Evolutionary conservation across 768 basidiomycete genomes (phyloP).

Genomic region (Saitozyma sp.): DNA sequence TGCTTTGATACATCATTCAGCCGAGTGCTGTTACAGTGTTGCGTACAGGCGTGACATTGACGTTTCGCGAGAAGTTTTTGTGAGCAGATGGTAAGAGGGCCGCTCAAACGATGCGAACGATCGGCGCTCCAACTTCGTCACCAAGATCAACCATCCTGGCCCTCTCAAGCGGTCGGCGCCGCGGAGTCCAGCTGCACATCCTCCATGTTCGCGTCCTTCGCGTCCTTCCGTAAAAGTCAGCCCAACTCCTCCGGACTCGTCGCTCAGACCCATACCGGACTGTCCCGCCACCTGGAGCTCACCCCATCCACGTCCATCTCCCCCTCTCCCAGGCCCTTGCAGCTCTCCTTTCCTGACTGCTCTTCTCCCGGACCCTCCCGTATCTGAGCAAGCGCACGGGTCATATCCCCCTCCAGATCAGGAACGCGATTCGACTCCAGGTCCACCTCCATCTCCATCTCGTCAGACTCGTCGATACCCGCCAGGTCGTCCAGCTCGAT

Average conservation of each 20-base stretch:
- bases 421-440: neutral
- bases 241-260: too few species aligned
- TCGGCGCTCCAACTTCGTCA: too few species aligned
- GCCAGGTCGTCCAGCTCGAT: conserved; percentile 22
- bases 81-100: too few species aligned
- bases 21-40: neutral
- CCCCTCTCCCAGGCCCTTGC: neutral
- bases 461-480: conserved; percentile 14
- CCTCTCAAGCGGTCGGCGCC: too few species aligned
- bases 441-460: conserved; percentile 7
- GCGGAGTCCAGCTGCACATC: too few species aligned
- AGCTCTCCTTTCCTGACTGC: neutral
- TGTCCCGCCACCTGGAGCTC: neutral
- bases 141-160: too few species aligned
- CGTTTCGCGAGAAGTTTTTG: too few species aligned
- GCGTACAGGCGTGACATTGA: neutral
- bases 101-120: too few species aligned
- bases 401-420: neutral
- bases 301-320: neutral
- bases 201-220: too few species aligned
- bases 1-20: neutral
- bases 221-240: too few species aligned
- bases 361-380: neutral
- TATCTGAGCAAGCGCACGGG: neutral
- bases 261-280: too few species aligned